A percentile compares a stretch with the other conserved stretches of the same genome.
These are phyloP conservation scores for Monosporascus sp. DNA, from an alignment of 2,329 filamentous ascomycete species.

Conservation along the genomic window DNA sequence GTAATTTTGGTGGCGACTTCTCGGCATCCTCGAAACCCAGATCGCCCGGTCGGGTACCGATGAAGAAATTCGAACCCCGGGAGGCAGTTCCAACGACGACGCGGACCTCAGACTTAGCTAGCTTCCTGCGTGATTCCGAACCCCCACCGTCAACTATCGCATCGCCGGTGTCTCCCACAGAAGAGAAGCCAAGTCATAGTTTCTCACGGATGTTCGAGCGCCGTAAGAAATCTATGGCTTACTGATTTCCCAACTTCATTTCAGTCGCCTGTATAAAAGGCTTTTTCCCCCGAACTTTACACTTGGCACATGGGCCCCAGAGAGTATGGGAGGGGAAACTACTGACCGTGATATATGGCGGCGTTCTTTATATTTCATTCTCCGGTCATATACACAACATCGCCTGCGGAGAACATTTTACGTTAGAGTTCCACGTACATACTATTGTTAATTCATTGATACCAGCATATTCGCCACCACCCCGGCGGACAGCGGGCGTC, in stretches of 20 bases:
- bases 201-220: slow-evolving; percentile 46
- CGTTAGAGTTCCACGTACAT: no score
- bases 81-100: slow-evolving; percentile 40
- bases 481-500: neutral
- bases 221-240: slow-evolving; percentile 40
- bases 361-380: neutral
- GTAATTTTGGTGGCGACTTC: slow-evolving; percentile 32
- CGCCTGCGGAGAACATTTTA: no score
- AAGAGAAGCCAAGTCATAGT: slow-evolving; percentile 34
- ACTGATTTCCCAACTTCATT: slow-evolving; percentile 14
- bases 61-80: slow-evolving; percentile 55
- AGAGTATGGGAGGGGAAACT: slow-evolving; percentile 8
- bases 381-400: neutral
- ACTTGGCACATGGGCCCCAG: slow-evolving; percentile 2
- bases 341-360: neutral
- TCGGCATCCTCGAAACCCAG: slow-evolving; percentile 11
- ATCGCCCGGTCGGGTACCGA: slow-evolving; percentile 37
- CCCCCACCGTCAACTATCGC: slow-evolving; percentile 45
- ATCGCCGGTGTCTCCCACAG: slow-evolving; percentile 21
- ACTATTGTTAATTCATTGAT: neutral
- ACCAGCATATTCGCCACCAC: neutral
- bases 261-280: slow-evolving; percentile 16
- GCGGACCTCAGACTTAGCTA: slow-evolving; percentile 64
- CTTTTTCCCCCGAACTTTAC: slow-evolving; percentile 1
- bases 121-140: slow-evolving; percentile 65